Evolutionary conservation across 2,329 filamentous ascomycete species (phyloP), one percentile per base, ranked within the genome.

Genomic region (Talaromyces sp.): DNA sequence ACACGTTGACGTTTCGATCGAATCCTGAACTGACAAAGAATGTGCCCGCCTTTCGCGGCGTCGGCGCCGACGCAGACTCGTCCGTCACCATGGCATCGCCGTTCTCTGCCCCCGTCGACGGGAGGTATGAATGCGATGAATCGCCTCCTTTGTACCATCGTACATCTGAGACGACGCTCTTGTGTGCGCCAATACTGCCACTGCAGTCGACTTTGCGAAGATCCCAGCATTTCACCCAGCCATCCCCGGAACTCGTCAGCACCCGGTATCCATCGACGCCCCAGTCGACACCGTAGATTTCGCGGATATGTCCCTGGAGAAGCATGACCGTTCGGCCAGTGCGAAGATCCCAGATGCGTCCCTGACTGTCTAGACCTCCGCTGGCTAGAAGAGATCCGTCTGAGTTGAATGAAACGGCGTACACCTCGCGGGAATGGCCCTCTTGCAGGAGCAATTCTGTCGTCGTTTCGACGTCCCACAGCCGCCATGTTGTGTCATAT

Each of bases 161-260:
- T 65, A 99, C 78, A 74, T 99, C 95, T 1, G 92, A 95, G 8
- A 99, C 93, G 36, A 95, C 90, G 65, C 92, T 93, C 56, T 86
- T 89, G 74, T 99, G 95, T 7, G 95, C 93, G 55, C 93, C 95
- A 27, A 99, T 89, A 19, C 90, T 91, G 13, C 91, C 93, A 0
- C 86, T 88, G 65, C 88, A 88, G 68, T 90, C 85, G 55, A 98
- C 93, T 69, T 95, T 93, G 53, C 95, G 87, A 58, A 99, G 83
- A 72, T 99, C 95, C 95, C 95, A 99, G 77, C 93, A 97, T 76
- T 97, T 98, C 70, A 96, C 88, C 85, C 95, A 98, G 19, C 93
- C 93, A 72, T 99, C 95, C 2, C 88, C 92, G 15, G 92, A 96
- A 1, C 92, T 93, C 0, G 92, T 92, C n/a, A 98, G 81, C 9